phyloP scores from a whole-genome alignment of 2,329 filamentous ascomycete genomes.

The Hypoxylon sp. region DNA sequence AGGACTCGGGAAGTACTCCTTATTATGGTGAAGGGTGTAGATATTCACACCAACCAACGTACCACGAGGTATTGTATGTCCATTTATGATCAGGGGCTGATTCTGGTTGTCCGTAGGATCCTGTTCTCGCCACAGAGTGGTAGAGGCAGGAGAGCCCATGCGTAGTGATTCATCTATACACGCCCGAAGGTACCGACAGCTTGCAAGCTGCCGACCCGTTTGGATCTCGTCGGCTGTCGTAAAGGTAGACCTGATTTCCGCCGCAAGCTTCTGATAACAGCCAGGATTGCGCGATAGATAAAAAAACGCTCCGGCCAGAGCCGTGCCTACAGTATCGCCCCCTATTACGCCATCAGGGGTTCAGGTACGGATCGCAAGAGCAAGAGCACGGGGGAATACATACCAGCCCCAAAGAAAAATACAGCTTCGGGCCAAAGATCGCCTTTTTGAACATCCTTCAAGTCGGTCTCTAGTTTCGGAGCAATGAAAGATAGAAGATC shows the following conservation, averaged over 20 bases:
- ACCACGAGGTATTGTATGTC: neutral
- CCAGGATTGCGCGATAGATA: conserved; percentile 3
- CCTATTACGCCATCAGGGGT: neutral
- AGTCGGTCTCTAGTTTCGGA: conserved; percentile 2
- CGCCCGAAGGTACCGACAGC: neutral
- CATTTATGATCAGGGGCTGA: conserved; percentile 1
- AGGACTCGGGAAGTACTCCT: conserved; percentile 1
- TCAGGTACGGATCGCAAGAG: neutral
- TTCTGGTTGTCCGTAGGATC: neutral
- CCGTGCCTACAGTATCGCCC: neutral
- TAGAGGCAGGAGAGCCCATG: neutral
- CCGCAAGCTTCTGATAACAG: conserved; percentile 5
- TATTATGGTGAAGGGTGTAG: conserved; percentile 1
- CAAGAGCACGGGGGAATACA: neutral
- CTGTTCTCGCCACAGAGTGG: conserved; percentile 1
- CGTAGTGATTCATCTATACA: neutral
- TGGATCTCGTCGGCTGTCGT: neutral
- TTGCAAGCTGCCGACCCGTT: neutral
- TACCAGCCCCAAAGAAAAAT: conserved; percentile 9
- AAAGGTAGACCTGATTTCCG: conserved; percentile 4
- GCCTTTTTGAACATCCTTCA: neutral
- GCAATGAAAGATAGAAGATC: conserved; percentile 7
- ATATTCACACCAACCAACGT: conserved; percentile 3
- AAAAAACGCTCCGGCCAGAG: neutral
- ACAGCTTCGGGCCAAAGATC: conserved; percentile 6